These are phyloP conservation scores for Neofusicoccum ribis DNA, from an alignment of 2,329 filamentous ascomycete genomes.

Conservation along the genomic window DNA sequence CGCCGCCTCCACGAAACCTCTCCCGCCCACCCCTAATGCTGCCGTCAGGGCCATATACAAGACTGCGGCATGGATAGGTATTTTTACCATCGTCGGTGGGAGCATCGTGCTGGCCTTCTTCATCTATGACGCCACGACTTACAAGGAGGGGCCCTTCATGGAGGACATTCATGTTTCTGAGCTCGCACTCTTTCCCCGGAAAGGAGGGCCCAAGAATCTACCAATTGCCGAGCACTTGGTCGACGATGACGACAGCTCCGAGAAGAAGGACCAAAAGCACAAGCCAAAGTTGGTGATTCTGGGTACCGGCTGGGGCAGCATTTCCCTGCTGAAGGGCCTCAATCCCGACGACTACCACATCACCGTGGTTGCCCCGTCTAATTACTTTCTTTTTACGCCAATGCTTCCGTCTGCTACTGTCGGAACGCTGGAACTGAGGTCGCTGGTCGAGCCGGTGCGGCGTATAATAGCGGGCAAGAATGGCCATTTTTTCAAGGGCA, in stretches of 20 bases:
- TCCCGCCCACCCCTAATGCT: conserved; percentile 35
- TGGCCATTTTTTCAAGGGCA: conserved; percentile 87
- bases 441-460: conserved; percentile 88
- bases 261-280: conserved; percentile 70
- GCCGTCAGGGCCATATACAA: conserved; percentile 62
- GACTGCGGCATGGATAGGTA: conserved; percentile 70
- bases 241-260: conserved; percentile 79
- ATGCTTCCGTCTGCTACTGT: conserved; percentile 98
- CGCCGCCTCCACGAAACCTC: conserved; percentile 32
- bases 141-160: conserved; percentile 67
- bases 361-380: conserved; percentile 89
- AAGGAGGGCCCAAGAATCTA: conserved; percentile 90
- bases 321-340: conserved; percentile 86
- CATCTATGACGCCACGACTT: conserved; percentile 89
- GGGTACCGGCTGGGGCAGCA: conserved; percentile 92
- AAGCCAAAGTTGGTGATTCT: conserved; percentile 93
- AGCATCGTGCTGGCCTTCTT: conserved; percentile 80
- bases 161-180: conserved; percentile 82
- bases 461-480: conserved; percentile 74
- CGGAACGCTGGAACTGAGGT: conserved; percentile 87
- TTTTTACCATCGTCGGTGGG: conserved; percentile 71
- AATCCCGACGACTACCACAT: conserved; percentile 93
- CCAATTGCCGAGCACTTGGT: conserved; percentile 86
- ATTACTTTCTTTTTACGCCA: conserved; percentile 97
- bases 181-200: conserved; percentile 75